Evolutionary conservation across 352 stramenopile genomes (phyloP).

Genomic region (Pythium rhizo-oryzae): DNA sequence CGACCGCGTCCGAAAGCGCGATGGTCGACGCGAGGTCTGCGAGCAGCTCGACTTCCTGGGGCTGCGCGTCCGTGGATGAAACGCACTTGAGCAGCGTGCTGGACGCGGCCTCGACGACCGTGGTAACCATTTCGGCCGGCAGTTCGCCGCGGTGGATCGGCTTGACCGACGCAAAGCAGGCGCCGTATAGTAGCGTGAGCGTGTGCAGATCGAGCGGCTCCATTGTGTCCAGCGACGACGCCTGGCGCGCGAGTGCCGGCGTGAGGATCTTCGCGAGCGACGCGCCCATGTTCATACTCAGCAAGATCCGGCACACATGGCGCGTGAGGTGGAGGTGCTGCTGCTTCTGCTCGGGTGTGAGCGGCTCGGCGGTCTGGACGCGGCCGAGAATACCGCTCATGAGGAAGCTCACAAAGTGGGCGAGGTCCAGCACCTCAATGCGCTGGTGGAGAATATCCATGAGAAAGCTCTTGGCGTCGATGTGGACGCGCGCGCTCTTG

Average conservation of each 20-base stretch:
- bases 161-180: slow-evolving; percentile 51
- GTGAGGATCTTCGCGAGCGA: slow-evolving; percentile 72
- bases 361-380: slow-evolving; percentile 15
- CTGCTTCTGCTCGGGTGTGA: slow-evolving; percentile 31
- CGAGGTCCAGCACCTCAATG: slow-evolving; percentile 60
- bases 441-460: slow-evolving; percentile 82
- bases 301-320: slow-evolving; percentile 67
- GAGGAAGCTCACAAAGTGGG: slow-evolving; percentile 80
- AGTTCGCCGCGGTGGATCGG: slow-evolving; percentile 36
- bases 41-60: slow-evolving; percentile 27
- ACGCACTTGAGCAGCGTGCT: slow-evolving; percentile 20
- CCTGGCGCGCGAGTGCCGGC: slow-evolving; percentile 58
- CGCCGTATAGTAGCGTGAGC: slow-evolving; percentile 56
- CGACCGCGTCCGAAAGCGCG: slow-evolving; percentile 21
- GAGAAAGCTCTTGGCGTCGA: slow-evolving; percentile 81
- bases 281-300: slow-evolving; percentile 66
- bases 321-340: slow-evolving; percentile 57
- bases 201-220: slow-evolving; percentile 57
- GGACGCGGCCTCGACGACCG: slow-evolving; percentile 15
- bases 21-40: slow-evolving; percentile 25
- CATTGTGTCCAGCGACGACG: slow-evolving; percentile 37
- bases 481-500: slow-evolving; percentile 60
- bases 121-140: slow-evolving; percentile 49
- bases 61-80: slow-evolving; percentile 17
- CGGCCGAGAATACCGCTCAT: slow-evolving; percentile 67